Evolutionary conservation across 2,329 filamentous ascomycete species (phyloP), one percentile per base, ranked within the genome.

Genomic region (Ciborinia camelliae): DNA sequence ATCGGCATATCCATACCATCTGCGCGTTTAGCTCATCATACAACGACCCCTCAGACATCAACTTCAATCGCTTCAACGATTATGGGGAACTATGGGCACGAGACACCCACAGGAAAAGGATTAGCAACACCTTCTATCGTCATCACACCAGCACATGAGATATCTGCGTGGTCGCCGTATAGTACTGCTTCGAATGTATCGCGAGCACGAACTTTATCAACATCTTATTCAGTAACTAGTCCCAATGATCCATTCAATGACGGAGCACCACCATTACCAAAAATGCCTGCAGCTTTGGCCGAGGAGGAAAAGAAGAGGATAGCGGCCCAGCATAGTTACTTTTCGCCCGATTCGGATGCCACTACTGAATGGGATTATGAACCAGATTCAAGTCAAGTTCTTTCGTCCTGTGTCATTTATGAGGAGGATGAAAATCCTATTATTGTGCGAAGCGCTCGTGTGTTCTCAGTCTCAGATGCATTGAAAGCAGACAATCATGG

Each of bases 1-100:
- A 92, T 91, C 68, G 89, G 89, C 15, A 86, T 92, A 59, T 82
- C 84, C 18, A 78, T 91, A 53, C 84, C 88, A 2, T 82, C 85
- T 18, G 81, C 83, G 53, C 77, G 79, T 41, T 68, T 79, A 35
- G 76, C 72, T 70, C 77, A 75, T 48, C 83, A 76, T 71, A 79
- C 78, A 70, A 77, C 82, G 72, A 84, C 81, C 64, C 82, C 83
- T n/a, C 79, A 82, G 51, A 84, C 71, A 50, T 70, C 70, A 55
- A 68, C 58, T 53, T 72, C 73, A 65, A 65, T 72, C 45, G 67
- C 68, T 10, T 69, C 71, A 26, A 71, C 67, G 30, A 70, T 71
- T 51, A 59, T 70, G 26, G 65, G 64, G 48, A 71, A 64, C 60
- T 71, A 73, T 45, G 68, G 69, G 32, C 62, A 66, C 45, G 68